Evolutionary conservation across 257 asterid genomes (phyloP), one percentile per base, ranked within the genome.

Genomic region (Solanum chaucha): DNA sequence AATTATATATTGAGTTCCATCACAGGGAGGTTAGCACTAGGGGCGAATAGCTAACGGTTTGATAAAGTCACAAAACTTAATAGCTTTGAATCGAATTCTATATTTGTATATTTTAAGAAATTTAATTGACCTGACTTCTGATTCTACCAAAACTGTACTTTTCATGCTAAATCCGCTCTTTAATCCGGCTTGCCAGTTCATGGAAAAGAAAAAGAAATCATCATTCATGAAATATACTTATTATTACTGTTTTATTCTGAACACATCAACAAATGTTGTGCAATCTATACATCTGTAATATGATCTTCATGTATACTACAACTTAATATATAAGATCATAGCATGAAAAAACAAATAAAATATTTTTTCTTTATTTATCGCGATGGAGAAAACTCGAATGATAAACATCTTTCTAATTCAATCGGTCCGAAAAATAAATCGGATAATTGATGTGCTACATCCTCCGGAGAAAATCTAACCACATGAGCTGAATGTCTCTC

Each of bases 391-490:
- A 92, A 87, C 59, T 85, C 83, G n/a, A 91, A 83, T 10, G 97
- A 89, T 88, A 90, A 88, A 73, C 51, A 90, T 70, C 89, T 86
- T 91, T 93, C 93, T 2, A 91, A 87, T 64, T 85, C 92, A 28
- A 88, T 83, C 1, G 55, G 24, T 78, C 89, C 95, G 6, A 91
- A 95, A 80, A 94, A 94, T 84, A 93, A 74, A 61, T 96, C 95
- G 8, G 98, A 96, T 68, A 96, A 70, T 12, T 74, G 89, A 89
- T 91, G 93, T 10, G 89, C 91, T 32, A 96, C 92, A 22, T 95
- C 96, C 68, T 96, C 97, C 15, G 98, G 99, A 89, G 96, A 83
- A 92, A 87, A 94, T 89, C 92, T 91, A 85, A 94, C 94, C 20
- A 92, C 88, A 4, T 88, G 40, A 10, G 89, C 89, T 2, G 89